Base-by-base conservation (phyloP, 1,284 basidiomycete genomes). In the Volvariella volvacea region DNA sequence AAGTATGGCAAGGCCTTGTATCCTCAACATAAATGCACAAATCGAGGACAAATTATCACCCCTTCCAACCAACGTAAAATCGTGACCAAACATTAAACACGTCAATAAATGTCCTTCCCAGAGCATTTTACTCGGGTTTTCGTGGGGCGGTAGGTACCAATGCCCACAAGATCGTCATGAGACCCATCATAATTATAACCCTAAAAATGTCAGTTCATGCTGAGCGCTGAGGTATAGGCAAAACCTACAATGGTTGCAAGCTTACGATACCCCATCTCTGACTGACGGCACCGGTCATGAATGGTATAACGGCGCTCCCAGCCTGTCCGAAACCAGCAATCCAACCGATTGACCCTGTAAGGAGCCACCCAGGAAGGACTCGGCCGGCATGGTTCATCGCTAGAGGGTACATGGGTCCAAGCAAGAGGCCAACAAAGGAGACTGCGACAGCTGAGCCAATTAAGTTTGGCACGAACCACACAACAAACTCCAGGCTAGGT, bases 341-440 rank as follows among this genome's bases (percentile, higher is more conserved):
- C 76, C 79, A 81, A 1, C 83, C 83, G 25, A 86, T 78, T n/a
- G 76, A 72, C 4, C 67, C 80, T 0, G 75, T 76, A 42, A 84
- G 70, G 7, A 86, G 65, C 68, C 77, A 79, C 4, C 65, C 67
- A 3, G 83, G 83, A 2, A 88, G 60, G 46, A 85, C 65, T 1
- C 70, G 65, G 7, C 71, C 69, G 2, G 77, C 63, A 44, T 78
- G 70, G 53, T 76, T 78, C 65, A 82, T 76, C n/a, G 76, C 71
- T 46, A 83, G 78, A 0, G 81, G 82, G 54, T 80, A 86, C 67
- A 83, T 77, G 0, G 82, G 81, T 0, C 74, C 74, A 3, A 77
- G 62, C 12, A 76, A 57, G n/a, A 74, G 40, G 32, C 83, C 82
- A 43, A 82, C 64, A 42, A 82, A 55, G 2, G 78, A 69, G 32